Conservation (phyloP, 2,329 filamentous ascomycete species). For the Diaporthe vaccinii region DNA sequence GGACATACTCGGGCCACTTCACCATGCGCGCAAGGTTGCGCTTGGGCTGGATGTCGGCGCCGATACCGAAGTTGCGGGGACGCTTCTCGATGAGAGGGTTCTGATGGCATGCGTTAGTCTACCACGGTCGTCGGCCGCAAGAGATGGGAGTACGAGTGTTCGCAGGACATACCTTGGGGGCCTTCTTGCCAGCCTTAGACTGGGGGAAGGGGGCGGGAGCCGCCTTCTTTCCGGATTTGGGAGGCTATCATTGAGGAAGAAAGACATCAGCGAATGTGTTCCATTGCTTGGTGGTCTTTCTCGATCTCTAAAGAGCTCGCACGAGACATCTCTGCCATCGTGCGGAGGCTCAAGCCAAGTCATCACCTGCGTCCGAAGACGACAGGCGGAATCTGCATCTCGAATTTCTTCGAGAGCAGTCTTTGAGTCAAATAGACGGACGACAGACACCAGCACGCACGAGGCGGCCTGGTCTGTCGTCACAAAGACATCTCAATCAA, state of each 20-base stretch:
- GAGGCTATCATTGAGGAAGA: constrained; percentile 99
- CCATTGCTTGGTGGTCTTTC: constrained; percentile 81
- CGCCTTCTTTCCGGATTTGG: constrained; percentile 98
- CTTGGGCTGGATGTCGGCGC: constrained; percentile 97
- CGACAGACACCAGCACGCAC: constrained; percentile 36
- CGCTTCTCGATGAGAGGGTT: constrained; percentile 99
- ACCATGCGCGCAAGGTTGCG: constrained; percentile 98
- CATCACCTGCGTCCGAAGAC: constrained; percentile 66
- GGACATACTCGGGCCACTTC: constrained; percentile 99
- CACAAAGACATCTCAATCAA: constrained; percentile 51
- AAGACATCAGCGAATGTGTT: constrained; percentile 94
- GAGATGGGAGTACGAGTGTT: neutral
- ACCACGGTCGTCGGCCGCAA: constrained; percentile 39
- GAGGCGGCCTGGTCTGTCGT: constrained; percentile 44
- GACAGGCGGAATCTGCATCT: constrained; percentile 57
- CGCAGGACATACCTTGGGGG: constrained; percentile 83
- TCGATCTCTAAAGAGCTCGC: constrained; percentile 91
- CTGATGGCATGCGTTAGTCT: constrained; percentile 60
- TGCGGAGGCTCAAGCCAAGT: constrained; percentile 74
- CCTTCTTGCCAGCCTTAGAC: constrained; percentile 96
- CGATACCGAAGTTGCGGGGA: constrained; percentile 96
- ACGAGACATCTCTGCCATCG: constrained; percentile 68
- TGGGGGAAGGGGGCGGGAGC: constrained; percentile 96
- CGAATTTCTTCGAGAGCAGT: constrained; percentile 50
- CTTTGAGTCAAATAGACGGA: constrained; percentile 33